Evolutionary conservation across 108 stramenopile species (phyloP), one percentile per base, ranked within the genome.

Genomic region (Nannochloropsis granulata): DNA sequence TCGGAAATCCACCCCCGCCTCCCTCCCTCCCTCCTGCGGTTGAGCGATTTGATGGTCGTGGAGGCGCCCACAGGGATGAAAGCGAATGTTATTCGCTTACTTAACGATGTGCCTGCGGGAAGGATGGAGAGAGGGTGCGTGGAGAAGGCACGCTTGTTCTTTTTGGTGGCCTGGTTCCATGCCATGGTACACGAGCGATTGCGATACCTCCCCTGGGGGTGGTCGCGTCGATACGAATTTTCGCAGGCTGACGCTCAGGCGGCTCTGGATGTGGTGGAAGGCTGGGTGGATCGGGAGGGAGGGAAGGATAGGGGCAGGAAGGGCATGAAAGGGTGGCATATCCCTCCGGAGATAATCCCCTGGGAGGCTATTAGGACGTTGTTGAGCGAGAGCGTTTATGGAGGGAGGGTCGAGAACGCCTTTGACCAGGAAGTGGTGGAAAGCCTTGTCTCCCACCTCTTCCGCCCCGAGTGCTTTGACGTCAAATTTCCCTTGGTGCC

Each of bases 141-240:
- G 81, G 46, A 88, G 95, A 82, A 78, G 92, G 93, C 46, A 92
- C 94, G 97, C 19, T 86, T 99, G 44, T 97, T 95, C 85, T 86
- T 97, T 81, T 80, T 97, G 24, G 86, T 98, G 23, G 97, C 94
- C 12, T 97, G 97, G 98, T 90, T 92, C 21, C 97, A 99, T 87
- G 96, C 97, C 0, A 95, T 97, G 44, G 92, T 98, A 24, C 94
- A 94, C 84, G 99, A 99, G 87, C 92, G 98, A n/a, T 88, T 97
- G 34, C 92, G 97, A 5, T 98, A 96, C 86, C 93, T 93, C 43
- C 98, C 98, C 13, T 82, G 89, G 16, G 99, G 97, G 13, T 99
- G 97, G 97, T 93, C 94, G n/a, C 84, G 79, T 81, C 78, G 80
- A 79, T 97, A 98, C 84, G 97, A 97, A 80, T 97, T 97, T 87